Base-by-base conservation (phyloP, 1,284 basidiomycete genomes). In the Austropuccinia psidii region DNA sequence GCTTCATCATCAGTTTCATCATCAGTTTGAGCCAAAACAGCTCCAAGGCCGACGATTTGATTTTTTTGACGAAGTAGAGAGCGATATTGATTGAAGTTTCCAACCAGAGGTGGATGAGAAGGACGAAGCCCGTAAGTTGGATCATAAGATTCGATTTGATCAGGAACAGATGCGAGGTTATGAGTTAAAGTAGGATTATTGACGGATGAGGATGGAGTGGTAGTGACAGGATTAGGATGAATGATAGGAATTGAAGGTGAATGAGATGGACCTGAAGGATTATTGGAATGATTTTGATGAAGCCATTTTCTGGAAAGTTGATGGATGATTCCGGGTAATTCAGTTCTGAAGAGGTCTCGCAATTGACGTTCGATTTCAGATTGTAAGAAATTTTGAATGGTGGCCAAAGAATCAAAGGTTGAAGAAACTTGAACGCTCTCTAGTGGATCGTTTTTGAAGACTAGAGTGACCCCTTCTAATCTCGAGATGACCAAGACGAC, bases 361-460 rank as follows among this genome's bases (percentile, higher is more conserved):
- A 99, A 84, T 82, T 98, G 95, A 0, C 89, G 91, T 81, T 99
- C 96, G 73, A 99, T 98, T 83, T 98, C 95, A 75, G 88, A 87
- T 80, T 96, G 94, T 69, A 97, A 91, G 81, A 94, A 97, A 73
- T 91, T 93, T 79, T 97, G 91, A 72, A 99, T 97, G 76, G 97
- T 93, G 62, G 91, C 93, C 76, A 99, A 95, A 19, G 91, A 93
- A 82, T 99, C 96, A 79, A 99, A 99, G 0, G 95, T 98, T 79
- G 90, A 92, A 80, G 90, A 92, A 78, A 99, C 98, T 79, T 98
- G 91, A 69, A 98, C 93, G 78, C 93, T 93, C 82, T 99, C 94
- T 24, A 98, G 86, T 0, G 96, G 96, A 82, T 99, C 96, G 72
- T 97, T 98, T 83, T 98, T 98, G 88, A 99, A 99, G 29, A 98